Evolutionary conservation across 1,284 basidiomycete genomes (phyloP), one percentile per base, ranked within the genome.

Genomic region (Irpex sp.): DNA sequence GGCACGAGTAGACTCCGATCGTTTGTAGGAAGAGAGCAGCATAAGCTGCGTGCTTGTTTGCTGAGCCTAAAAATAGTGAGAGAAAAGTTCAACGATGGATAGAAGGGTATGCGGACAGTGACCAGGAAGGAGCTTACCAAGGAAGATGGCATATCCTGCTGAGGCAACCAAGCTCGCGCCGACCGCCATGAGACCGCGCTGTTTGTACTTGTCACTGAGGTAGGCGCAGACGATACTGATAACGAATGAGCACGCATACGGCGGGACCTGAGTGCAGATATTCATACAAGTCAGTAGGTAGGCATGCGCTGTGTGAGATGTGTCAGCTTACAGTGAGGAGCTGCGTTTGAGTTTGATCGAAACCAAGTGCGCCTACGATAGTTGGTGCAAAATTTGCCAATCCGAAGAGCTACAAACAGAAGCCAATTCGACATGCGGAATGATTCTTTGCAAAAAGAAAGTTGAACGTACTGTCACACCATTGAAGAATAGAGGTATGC

Each of bases 341-440:
- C n/a, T 55, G 53, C 1, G 53, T 55, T 5, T 35, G 53, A 15
- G 53, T 55, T 15, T 31, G 21, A 35, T 55, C 19, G 53, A 55
- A 55, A 15, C 31, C 31, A 3, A 50, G 11, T 8, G 56, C 49
- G 51, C 46, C 51, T 11, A 55, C 53, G 9, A 55, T 55, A 1
- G 53, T 55, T 6, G 53, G 53, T 11, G 53, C 19, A 35, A 55
- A 55, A 35, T 55, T 55, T 55, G 53, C 53, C 33, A 55, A 55
- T 6, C 53, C 53, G 8, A 33, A 55, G 11, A 55, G 53, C 53
- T 55, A 35, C 49, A 21, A 50, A 17, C 13, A n/a, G 8, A 17
- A 50, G 17, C 7, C 11, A 13, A 2, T 50, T 50, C 49, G 7
- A 50, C 2, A 8, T n/a, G 2, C 1, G 17, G 2, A 1, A 50